Percentiles rank a stretch among this genome's conserved stretches.
Evolutionary conservation across 2,329 filamentous ascomycete genomes (phyloP).

Genomic region (Ilyonectria sp.): DNA sequence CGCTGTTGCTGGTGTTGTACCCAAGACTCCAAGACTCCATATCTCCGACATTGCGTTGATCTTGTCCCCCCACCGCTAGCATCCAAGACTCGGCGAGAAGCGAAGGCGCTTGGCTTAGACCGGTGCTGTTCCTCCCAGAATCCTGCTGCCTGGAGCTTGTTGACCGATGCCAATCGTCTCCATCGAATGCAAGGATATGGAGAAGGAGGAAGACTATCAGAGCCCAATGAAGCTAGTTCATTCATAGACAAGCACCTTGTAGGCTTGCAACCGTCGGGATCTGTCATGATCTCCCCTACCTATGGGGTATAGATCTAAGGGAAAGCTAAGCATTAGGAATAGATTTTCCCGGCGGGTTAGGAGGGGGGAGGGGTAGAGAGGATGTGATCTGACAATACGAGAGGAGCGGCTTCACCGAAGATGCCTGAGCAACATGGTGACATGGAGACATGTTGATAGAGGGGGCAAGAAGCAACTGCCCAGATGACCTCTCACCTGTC

Average conservation of each 20-base stretch:
- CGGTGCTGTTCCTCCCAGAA: constrained; percentile 28
- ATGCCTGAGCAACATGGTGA: not conserved
- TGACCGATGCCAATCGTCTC: constrained; percentile 21
- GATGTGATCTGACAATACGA: not conserved
- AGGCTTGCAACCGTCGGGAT: constrained; percentile 7
- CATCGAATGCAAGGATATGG: constrained; percentile 13
- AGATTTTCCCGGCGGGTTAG: not conserved
- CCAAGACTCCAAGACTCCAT: constrained; percentile 2
- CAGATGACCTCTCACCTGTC: constrained; percentile 23
- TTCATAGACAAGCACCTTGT: constrained; percentile 12
- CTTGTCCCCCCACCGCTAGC: constrained; percentile 5
- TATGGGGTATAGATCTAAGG: constrained; percentile 23
- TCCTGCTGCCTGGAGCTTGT: constrained; percentile 42
- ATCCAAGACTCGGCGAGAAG: not conserved
- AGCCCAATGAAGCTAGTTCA: constrained; percentile 32
- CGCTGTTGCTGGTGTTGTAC: constrained; percentile 3
- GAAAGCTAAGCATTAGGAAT: constrained; percentile 10
- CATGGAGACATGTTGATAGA: constrained; percentile 12
- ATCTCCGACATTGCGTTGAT: not conserved
- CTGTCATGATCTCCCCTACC: constrained; percentile 18
- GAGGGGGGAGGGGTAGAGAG: not conserved
- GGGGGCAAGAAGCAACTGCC: constrained; percentile 23
- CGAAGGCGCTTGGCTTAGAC: constrained; percentile 5
- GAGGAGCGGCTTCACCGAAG: constrained; percentile 10
- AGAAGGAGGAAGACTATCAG: constrained; percentile 25